These are phyloP conservation scores for Grigorovia humatica DNA, from an alignment of 805 yeast genomes.

Conservation along the genomic window DNA sequence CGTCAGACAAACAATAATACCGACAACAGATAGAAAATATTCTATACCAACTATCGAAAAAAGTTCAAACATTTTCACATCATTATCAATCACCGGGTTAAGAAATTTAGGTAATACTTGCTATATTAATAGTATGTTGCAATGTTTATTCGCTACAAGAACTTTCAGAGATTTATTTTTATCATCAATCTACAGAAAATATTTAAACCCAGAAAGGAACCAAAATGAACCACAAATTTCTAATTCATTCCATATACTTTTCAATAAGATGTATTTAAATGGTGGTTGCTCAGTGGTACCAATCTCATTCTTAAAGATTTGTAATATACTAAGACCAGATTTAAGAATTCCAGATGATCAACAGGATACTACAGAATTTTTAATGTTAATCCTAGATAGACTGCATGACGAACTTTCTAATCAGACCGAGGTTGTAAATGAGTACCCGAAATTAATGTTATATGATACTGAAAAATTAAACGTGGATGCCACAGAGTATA, in stretches of 20 bases:
- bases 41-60: slow-evolving; percentile 32
- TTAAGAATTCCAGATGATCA: slow-evolving; percentile 63
- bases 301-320: slow-evolving; percentile 44
- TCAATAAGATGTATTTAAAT: slow-evolving; percentile 46
- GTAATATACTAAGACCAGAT: slow-evolving; percentile 50
- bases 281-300: slow-evolving; percentile 60
- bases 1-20: background rate
- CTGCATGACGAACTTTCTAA: slow-evolving; percentile 55
- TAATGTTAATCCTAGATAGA: slow-evolving; percentile 54
- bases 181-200: slow-evolving; percentile 35
- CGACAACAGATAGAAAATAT: slow-evolving; percentile 3
- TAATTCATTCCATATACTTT: slow-evolving; percentile 42
- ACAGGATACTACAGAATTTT: slow-evolving; percentile 73
- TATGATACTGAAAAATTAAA: slow-evolving; percentile 23
- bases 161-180: slow-evolving; percentile 41
- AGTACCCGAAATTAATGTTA: slow-evolving; percentile 30
- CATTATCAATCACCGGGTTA: slow-evolving; percentile 48
- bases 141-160: slow-evolving; percentile 49
- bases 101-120: slow-evolving; percentile 66
- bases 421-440: slow-evolving; percentile 29
- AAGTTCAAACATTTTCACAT: slow-evolving; percentile 31
- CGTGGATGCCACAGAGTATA: slow-evolving; percentile 39
- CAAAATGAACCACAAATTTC: slow-evolving; percentile 19
- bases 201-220: slow-evolving; percentile 26
- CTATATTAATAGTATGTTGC: slow-evolving; percentile 65